phyloP scores from a whole-genome alignment of 1,284 basidiomycete genomes.

The Xerocomus cyaneibrunnescens region DNA sequence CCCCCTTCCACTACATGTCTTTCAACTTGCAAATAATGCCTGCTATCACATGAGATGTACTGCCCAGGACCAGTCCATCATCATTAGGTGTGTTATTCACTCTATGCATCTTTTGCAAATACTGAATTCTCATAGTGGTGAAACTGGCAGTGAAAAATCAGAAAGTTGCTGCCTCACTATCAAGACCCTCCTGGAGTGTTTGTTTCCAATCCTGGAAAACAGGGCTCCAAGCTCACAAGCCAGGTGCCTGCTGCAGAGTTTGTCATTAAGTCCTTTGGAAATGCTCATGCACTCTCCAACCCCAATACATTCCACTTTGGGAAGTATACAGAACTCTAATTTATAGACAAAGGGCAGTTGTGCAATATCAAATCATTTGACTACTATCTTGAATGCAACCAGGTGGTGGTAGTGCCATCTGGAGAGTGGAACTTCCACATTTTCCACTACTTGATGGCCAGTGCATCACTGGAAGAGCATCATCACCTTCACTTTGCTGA shows the following conservation, averaged over 20 bases:
- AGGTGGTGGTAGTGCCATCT: slow-evolving; percentile 78
- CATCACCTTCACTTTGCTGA: slow-evolving; percentile 83
- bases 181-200: slow-evolving; percentile 85
- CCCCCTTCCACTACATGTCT: slow-evolving; percentile 75
- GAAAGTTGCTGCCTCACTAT: slow-evolving; percentile 89
- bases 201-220: slow-evolving; percentile 89
- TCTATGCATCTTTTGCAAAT: neutral
- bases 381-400: slow-evolving; percentile 92
- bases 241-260: slow-evolving; percentile 94
- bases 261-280: slow-evolving; percentile 92
- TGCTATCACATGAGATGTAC: neutral
- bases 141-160: slow-evolving; percentile 92
- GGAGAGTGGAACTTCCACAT: slow-evolving; percentile 97
- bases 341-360: slow-evolving; percentile 85
- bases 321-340: slow-evolving; percentile 94
- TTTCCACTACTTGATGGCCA: slow-evolving; percentile 93
- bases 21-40: slow-evolving; percentile 60
- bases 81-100: slow-evolving; percentile 66
- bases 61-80: slow-evolving; percentile 61
- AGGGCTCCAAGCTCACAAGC: slow-evolving; percentile 81
- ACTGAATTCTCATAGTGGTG: slow-evolving; percentile 59
- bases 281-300: slow-evolving; percentile 87
- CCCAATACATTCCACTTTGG: slow-evolving; percentile 90
- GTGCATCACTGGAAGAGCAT: slow-evolving; percentile 83
- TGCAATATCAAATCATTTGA: slow-evolving; percentile 94